Base-by-base conservation (phyloP, 345 rosid genomes). In the Linum lewisii region DNA sequence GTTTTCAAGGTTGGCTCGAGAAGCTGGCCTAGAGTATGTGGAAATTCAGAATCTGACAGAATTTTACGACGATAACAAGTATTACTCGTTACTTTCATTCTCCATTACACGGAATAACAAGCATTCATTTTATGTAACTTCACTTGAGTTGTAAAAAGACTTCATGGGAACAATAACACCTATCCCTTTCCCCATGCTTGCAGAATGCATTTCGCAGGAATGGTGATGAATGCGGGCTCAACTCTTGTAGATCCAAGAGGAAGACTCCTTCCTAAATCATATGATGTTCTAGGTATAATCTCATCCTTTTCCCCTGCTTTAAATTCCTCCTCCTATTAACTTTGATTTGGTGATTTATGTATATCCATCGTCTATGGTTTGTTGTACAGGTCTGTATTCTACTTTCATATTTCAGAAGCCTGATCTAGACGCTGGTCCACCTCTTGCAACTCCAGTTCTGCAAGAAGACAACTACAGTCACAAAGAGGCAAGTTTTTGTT, bases 41-140 rank as follows among this genome's bases (percentile, higher is more conserved):
- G 99, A 93, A 78, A 89, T 93, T 77, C 99, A 93, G 68, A 93
- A 79, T 65, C 75, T 89, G 64, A 89, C 89, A 0, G 97, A 93
- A 64, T 93, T 89, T 68, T 87, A 87, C 20, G 99, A 93, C 63
- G 99, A 93, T 72, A 79, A 93, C 79, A 83, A 81, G 99, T 93
- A 67, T 2, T 25, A 38, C 54, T 21, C 22, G 36, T 66, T 53
- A 29, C 37, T 21, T 21, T 58, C n/a, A 20, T 10, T 61, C 44
- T 18, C 19, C 26, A 24, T 19, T 54, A 1, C 14, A 20, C 15
- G 23, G 24, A 20, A 6, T 21, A 20, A 24, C 56, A 20, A 13
- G 4, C 56, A 52, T 29, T 29, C 34, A 24, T n/a, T n/a, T n/a
- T n/a, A n/a, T n/a, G n/a, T n/a, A n/a, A 9, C 25, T n/a, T 24